Evolutionary conservation across 495 filamentous ascomycete species (phyloP).

Genomic region (Penicillium manginii): DNA sequence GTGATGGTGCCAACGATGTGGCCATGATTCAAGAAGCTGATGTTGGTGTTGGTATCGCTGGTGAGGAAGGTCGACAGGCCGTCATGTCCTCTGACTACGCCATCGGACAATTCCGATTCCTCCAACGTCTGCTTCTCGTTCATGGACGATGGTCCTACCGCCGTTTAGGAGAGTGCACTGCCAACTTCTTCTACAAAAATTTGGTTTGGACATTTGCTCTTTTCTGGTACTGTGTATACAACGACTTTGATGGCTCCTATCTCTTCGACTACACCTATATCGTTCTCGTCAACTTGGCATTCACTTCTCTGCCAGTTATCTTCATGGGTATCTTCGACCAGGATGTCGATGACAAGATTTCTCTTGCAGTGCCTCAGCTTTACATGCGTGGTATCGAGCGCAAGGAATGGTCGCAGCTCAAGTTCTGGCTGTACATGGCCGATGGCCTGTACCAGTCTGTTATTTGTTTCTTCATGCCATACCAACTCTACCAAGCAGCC

Average conservation of each 20-base stretch:
- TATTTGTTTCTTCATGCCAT: slow-evolving; percentile 91
- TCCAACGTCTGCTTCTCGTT: slow-evolving; percentile 88
- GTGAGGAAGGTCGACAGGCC: slow-evolving; percentile 94
- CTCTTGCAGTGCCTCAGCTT: slow-evolving; percentile 90
- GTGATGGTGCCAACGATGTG: slow-evolving; percentile 98
- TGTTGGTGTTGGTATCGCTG: slow-evolving; percentile 97
- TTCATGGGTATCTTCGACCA: slow-evolving; percentile 98
- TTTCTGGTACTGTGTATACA: slow-evolving; percentile 97
- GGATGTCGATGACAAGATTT: slow-evolving; percentile 93
- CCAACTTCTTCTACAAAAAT: slow-evolving; percentile 99
- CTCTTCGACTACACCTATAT: slow-evolving; percentile 98
- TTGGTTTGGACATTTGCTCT: slow-evolving; percentile 97
- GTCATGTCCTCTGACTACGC: slow-evolving; percentile 99
- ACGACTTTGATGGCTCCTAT: slow-evolving; percentile 94
- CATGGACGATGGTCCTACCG: slow-evolving; percentile 98
- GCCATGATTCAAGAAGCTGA: slow-evolving; percentile 99
- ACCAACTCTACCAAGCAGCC: slow-evolving; percentile 70
- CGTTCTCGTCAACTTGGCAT: slow-evolving; percentile 92
- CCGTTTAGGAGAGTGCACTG: slow-evolving; percentile 87
- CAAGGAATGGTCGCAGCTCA: slow-evolving; percentile 93
- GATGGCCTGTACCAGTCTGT: slow-evolving; percentile 95
- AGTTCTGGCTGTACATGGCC: slow-evolving; percentile 97
- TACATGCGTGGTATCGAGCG: slow-evolving; percentile 96
- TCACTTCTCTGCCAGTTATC: slow-evolving; percentile 94
- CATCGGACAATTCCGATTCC: slow-evolving; percentile 95